These are phyloP conservation scores for Themeda triandra DNA, from an alignment of 176 grass and related monocot species.

Conservation along the genomic window DNA sequence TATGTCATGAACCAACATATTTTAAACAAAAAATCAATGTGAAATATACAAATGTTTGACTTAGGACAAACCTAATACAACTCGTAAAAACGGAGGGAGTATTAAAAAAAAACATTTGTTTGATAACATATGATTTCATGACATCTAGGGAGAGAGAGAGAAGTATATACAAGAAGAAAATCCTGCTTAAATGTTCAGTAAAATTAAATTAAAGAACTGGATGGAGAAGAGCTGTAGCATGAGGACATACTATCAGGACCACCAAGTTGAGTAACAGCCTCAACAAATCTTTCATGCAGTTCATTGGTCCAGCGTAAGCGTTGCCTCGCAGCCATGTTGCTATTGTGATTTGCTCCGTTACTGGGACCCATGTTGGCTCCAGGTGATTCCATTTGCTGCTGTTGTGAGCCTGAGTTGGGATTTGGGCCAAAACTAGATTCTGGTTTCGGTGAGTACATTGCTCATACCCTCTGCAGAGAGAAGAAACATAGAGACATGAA, in stretches of 20 bases:
- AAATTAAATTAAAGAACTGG: no score
- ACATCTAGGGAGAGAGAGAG: no score
- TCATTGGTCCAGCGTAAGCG: conserved; percentile 95
- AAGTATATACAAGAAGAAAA: no score
- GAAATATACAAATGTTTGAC: not conserved
- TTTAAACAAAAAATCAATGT: no score
- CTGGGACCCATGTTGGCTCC: conserved; percentile 40
- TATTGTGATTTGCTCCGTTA: conserved; percentile 45
- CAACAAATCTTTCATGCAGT: conserved; percentile 89
- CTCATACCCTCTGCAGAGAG: conserved; percentile 36
- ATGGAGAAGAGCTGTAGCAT: not conserved
- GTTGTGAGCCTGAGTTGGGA: conserved; percentile 20
- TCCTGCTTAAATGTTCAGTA: not conserved
- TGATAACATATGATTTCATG: no score
- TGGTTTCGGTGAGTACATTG: conserved; percentile 45
- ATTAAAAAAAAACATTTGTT: no score
- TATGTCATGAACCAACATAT: no score
- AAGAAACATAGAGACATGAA: conserved; percentile 2
- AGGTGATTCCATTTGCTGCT: conserved; percentile 56
- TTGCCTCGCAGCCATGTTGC: conserved; percentile 65
- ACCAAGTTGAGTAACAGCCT: conserved; percentile 91
- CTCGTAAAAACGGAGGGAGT: not conserved
- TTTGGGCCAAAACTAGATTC: conserved; percentile 38
- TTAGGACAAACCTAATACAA: not conserved
- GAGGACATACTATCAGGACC: conserved; percentile 88